Percentiles rank a stretch among this genome's conserved stretches.
Evolutionary conservation across 2,329 filamentous ascomycete species (phyloP).

Genomic region (Orbilia javanica): DNA sequence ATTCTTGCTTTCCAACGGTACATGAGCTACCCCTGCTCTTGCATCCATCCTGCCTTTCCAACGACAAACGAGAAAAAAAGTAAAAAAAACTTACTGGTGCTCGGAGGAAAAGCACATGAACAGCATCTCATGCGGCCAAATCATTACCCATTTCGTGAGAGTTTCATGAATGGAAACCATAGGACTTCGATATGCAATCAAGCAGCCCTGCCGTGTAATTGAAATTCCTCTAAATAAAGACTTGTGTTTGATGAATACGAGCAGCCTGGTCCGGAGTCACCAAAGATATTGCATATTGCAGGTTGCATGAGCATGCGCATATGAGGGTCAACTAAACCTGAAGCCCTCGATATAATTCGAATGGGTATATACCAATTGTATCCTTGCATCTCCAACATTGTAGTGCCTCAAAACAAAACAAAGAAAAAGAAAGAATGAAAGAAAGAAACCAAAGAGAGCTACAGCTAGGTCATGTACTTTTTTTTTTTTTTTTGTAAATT

Average conservation of each 20-base stretch:
- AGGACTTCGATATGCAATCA: constrained; percentile 18
- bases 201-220: constrained; percentile 42
- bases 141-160: constrained; percentile 16
- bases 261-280: constrained; percentile 3
- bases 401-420: neutral
- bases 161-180: constrained; percentile 10
- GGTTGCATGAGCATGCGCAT: constrained; percentile 9
- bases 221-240: neutral
- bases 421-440: neutral
- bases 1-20: constrained; percentile 19
- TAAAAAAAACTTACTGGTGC: constrained; percentile 9
- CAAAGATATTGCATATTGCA: constrained; percentile 27
- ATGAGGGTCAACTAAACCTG: neutral
- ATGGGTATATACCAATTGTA: neutral
- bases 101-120: constrained; percentile 36
- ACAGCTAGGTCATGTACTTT: neutral
- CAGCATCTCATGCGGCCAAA: constrained; percentile 43
- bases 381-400: constrained; percentile 10
- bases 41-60: constrained; percentile 18
- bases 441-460: neutral
- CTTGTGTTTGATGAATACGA: constrained; percentile 19
- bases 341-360: neutral
- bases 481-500: neutral
- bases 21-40: constrained; percentile 33
- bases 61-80: constrained; percentile 32